Base-by-base conservation (phyloP, 2,329 filamentous ascomycete genomes). In the Arthrocladium fulminans region DNA sequence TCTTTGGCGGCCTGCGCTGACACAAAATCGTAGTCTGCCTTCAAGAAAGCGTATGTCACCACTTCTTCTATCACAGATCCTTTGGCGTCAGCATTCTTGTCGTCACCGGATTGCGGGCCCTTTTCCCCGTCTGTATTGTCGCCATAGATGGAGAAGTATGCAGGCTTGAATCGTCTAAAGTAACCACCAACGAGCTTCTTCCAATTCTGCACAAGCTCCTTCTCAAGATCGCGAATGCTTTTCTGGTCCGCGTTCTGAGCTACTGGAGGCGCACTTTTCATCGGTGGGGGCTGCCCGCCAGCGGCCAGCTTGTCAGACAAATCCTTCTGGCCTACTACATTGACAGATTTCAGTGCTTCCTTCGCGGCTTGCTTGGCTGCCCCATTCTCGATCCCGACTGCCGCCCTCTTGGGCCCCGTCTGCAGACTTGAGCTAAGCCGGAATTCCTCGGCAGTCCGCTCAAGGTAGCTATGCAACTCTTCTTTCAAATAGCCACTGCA, bases 11-110 rank as follows among this genome's bases (percentile, higher is more conserved):
- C 88, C 67, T 97, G 90, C 1, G 88, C 88, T 4, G 84, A 80
- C 47, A 97, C 83, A 61, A 98, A 98, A 67, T 97, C 90, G 45
- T 96, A 79, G 64, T 98, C 92, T 27, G 89, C 88, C 58, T 88
- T 86, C 42, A 98, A 74, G 60, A 98, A 98, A 19, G 90, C 88
- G 66, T 97, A 97, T 51, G 85, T 85, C 46, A 98, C 73, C 29
- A 94, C 64, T 52, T 72, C 69, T 56, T 72, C 69, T 44, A 71
- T 69, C 2, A 64, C 63, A n/a, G 69, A 65, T 12, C 65, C 58
- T 38, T 61, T 59, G 20, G 65, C 57, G 5, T 73, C 47, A 3
- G 59, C 56, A 10, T 59, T 35, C 2, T 56, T 58, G 23, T 49
- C 51, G 38, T 54, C 42, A 17, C 24, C 49, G 3, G 47, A 39